Percentiles rank a stretch among this genome's conserved stretches.
Evolutionary conservation across 2,329 filamentous ascomycete genomes (phyloP).

Genomic region (Drechslerella coelobrocha): DNA sequence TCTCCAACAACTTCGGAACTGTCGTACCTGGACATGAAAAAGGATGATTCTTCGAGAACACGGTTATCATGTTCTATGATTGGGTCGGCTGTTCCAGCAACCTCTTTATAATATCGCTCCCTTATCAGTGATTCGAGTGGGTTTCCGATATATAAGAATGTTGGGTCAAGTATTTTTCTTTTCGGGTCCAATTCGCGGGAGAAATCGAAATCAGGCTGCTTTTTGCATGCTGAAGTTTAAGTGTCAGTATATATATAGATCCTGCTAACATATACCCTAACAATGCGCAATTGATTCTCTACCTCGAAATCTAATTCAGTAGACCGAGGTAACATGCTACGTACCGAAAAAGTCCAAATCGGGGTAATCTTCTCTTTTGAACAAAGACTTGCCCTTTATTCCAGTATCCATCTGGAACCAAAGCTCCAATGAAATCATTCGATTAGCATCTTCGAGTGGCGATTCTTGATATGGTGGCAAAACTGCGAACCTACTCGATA

Average conservation of each 20-base stretch:
- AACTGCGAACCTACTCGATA: constrained; percentile 26
- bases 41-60: constrained; percentile 23
- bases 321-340: background rate
- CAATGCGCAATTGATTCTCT: background rate
- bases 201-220: constrained; percentile 2
- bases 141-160: constrained; percentile 32
- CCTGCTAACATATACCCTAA: background rate
- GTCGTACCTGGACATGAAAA: constrained; percentile 20
- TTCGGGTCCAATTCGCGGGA: too few species aligned
- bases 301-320: background rate
- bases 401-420: constrained; percentile 34
- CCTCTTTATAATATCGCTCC: constrained; percentile 12
- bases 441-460: background rate
- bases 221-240: constrained; percentile 22
- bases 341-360: constrained; percentile 39
- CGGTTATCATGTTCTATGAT: constrained; percentile 23
- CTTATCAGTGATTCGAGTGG: constrained; percentile 22
- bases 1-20: constrained; percentile 17
- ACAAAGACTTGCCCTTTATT: background rate
- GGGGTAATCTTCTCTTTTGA: constrained; percentile 20
- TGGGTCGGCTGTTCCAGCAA: constrained; percentile 15
- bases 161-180: background rate
- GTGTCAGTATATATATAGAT: background rate
- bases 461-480: constrained; percentile 17
- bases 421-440: constrained; percentile 18